phyloP scores from a whole-genome alignment of 192 early-diverging fungal species.

The Podila epicladia region DNA sequence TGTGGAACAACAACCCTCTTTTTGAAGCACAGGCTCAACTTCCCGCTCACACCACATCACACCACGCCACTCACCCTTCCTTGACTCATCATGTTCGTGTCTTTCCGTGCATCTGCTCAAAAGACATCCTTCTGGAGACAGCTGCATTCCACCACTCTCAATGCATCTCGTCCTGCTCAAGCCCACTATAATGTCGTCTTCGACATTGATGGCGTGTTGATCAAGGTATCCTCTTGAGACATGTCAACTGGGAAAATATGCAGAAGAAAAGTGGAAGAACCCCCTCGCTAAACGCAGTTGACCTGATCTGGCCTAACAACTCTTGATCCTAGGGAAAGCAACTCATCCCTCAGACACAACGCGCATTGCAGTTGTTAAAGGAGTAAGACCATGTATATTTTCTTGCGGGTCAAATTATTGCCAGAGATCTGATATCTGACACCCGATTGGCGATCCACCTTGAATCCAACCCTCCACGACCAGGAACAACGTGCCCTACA shows the following conservation, averaged over 20 bases:
- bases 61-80: too few species aligned
- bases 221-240: slow-evolving; percentile 62
- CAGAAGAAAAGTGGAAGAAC: background rate
- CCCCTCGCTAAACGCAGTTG: too few species aligned
- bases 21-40: too few species aligned
- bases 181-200: slow-evolving; percentile 64
- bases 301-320: background rate
- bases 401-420: too few species aligned
- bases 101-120: background rate
- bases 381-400: slow-evolving; percentile 49
- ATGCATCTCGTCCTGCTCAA: background rate
- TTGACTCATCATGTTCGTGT: too few species aligned
- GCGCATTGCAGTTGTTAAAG: slow-evolving; percentile 72
- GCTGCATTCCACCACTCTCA: slow-evolving; percentile 14
- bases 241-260: background rate
- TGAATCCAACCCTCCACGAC: slow-evolving; percentile 20
- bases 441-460: too few species aligned
- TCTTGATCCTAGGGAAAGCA: slow-evolving; percentile 61
- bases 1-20: too few species aligned
- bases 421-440: slow-evolving; percentile 20
- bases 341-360: slow-evolving; percentile 71
- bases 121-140: background rate
- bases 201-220: slow-evolving; percentile 90
- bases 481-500: slow-evolving; percentile 72
- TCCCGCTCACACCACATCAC: too few species aligned